Evolutionary conservation across 169 alveolate species (phyloP), one percentile per base, ranked within the genome.

Genomic region (Plasmodium berghei): DNA sequence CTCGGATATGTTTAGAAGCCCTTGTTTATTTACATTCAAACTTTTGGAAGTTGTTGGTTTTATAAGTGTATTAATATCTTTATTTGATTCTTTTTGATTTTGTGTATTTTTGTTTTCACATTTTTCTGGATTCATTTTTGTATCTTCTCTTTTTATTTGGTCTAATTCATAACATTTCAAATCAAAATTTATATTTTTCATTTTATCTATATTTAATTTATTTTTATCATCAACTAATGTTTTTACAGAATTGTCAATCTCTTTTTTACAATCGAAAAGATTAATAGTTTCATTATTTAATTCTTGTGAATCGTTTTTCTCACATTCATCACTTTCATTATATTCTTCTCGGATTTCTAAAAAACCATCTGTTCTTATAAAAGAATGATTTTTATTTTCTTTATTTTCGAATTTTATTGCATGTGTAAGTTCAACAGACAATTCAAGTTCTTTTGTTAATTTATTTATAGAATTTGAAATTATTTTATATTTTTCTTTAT

Each of bases 291-390:
- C 55, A n/a, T 20, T 24, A 16, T 16, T n/a, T 22, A 42, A 42
- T 48, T 48, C 1, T 6, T 52, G 4, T 4, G n/a, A 52, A 5
- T 6, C 0, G 0, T 18, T 14, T 20, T 16, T 8, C 0, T 59
- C 42, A 18, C 52, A 75, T 0, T 62, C 89, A 55, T 75, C 89
- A 75, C 89, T 75, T 46, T 46, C 61, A 55, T 75, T 64, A 63
- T 75, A 75, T 28, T 75, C 75, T 42, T 75, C 89, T 34, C 89
- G 14, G 22, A 75, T 75, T 63, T 75, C 89, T 48, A 75, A 28
- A 26, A 48, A 75, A 1, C 89, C 89, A 14, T 75, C 89, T 9
- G 89, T 77, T n/a, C 89, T 48, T 45, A 75, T 26, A 63, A 75
- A 75, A 20, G 64, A 49, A 40, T 75, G 49, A 67, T 75, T 62